Evolutionary conservation across 2,329 filamentous ascomycete genomes (phyloP).

Genomic region (Xylariales sp.): DNA sequence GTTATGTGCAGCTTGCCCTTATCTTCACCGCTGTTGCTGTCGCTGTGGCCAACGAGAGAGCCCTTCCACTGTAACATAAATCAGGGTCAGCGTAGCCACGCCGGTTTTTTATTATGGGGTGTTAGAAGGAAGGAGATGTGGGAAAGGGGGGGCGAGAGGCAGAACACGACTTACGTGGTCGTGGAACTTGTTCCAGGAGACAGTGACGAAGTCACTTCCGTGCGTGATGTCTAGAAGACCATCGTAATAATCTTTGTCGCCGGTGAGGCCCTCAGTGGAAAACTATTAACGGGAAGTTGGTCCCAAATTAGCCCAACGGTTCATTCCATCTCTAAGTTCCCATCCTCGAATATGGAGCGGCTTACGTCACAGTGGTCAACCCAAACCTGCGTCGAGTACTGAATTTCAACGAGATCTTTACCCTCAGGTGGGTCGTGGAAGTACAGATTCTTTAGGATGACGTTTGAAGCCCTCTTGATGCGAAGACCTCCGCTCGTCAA

Average conservation of each 20-base stretch:
- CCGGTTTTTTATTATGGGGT: not conserved
- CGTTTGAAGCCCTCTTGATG: slow-evolving; percentile 61
- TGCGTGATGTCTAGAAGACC: slow-evolving; percentile 59
- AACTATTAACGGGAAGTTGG: slow-evolving; percentile 27
- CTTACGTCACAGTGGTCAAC: slow-evolving; percentile 58
- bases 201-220: slow-evolving; percentile 57
- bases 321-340: slow-evolving; percentile 13
- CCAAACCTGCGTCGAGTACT: slow-evolving; percentile 57
- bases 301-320: slow-evolving; percentile 7
- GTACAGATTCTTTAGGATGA: slow-evolving; percentile 68
- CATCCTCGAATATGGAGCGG: not conserved
- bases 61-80: slow-evolving; percentile 57
- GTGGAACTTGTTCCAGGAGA: slow-evolving; percentile 57
- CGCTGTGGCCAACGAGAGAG: slow-evolving; percentile 69
- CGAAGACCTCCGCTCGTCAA: slow-evolving; percentile 60
- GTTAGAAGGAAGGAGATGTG: not conserved
- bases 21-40: slow-evolving; percentile 69
- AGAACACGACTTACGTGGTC: slow-evolving; percentile 50
- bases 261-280: slow-evolving; percentile 47
- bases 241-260: slow-evolving; percentile 58
- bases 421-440: slow-evolving; percentile 60
- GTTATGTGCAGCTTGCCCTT: slow-evolving; percentile 71
- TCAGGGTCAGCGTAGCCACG: not conserved
- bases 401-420: slow-evolving; percentile 61
- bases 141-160: slow-evolving; percentile 10